Percentiles rank a stretch among this genome's conserved stretches.
These are phyloP conservation scores for Sporothrix luriei DNA, from an alignment of 2,329 filamentous ascomycete genomes.

Conservation along the genomic window DNA sequence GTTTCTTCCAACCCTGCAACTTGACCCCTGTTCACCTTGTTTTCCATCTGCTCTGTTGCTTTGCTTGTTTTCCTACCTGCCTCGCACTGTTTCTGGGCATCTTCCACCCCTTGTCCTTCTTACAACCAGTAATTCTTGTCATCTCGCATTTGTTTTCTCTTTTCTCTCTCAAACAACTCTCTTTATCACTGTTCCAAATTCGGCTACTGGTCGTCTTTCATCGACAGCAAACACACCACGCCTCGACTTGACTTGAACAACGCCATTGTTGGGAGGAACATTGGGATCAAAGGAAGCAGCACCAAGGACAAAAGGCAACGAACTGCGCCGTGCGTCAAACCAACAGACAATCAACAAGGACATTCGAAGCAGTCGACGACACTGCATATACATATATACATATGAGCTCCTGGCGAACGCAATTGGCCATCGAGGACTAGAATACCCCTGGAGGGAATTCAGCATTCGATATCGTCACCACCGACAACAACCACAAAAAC, in stretches of 20 bases:
- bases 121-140: not conserved
- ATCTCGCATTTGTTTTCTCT: conserved; percentile 19
- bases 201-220: conserved; percentile 27
- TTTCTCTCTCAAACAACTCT: conserved; percentile 17
- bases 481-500: not conserved
- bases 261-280: not conserved
- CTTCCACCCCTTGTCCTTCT: conserved; percentile 24
- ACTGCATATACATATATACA: conserved; percentile 8
- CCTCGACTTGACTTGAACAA: conserved; percentile 8
- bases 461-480: not conserved
- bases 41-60: conserved; percentile 5
- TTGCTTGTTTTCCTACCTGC: conserved; percentile 11
- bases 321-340: conserved; percentile 9
- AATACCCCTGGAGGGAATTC: conserved; percentile 14
- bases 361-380: not conserved
- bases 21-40: conserved; percentile 9
- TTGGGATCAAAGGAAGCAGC: not conserved
- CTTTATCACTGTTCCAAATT: conserved; percentile 22
- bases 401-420: not conserved
- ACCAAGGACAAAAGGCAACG: not conserved
- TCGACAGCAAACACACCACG: not conserved
- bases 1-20: conserved; percentile 10
- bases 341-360: too few species aligned
- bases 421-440: not conserved
- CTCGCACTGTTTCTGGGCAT: not conserved